Conservation (phyloP, 2,329 filamentous ascomycete species). For the Sordariomycetes sp. region DNA sequence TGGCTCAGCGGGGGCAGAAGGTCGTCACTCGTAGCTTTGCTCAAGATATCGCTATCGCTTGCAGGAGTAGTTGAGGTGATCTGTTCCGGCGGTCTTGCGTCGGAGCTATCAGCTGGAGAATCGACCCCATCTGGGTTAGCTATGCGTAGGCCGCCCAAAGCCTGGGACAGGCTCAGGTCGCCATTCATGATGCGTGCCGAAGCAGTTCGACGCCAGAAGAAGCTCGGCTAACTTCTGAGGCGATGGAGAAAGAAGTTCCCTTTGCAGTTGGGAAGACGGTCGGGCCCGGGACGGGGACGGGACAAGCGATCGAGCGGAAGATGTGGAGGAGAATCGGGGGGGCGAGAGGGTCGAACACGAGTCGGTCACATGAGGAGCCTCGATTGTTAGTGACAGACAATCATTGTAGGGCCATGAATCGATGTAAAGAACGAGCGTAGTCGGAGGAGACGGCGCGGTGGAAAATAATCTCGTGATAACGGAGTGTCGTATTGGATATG, state of each 20-base stretch:
- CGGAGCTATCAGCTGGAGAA: constrained; percentile 29
- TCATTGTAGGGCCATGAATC: too few relatives aligned
- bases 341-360: too few relatives aligned
- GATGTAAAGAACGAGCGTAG: background rate
- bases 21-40: constrained; percentile 3
- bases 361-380: constrained; percentile 3
- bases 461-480: background rate
- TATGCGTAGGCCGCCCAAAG: constrained; percentile 88
- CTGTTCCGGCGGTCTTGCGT: constrained; percentile 13
- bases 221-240: constrained; percentile 6
- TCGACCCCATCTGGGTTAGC: constrained; percentile 96
- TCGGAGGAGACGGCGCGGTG: background rate
- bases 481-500: too few relatives aligned
- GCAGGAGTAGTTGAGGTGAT: constrained; percentile 6
- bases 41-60: constrained; percentile 3
- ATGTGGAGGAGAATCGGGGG: constrained; percentile 2
- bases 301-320: too few relatives aligned
- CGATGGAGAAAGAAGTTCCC: too few relatives aligned
- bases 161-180: constrained; percentile 85
- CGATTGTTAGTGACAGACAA: background rate
- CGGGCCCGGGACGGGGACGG: too few relatives aligned
- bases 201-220: constrained; percentile 7
- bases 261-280: too few relatives aligned
- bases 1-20: constrained; percentile 2
- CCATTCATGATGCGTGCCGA: constrained; percentile 70